These are phyloP conservation scores for Penicillium flavigenum DNA, from an alignment of 495 filamentous ascomycete genomes.

Conservation along the genomic window DNA sequence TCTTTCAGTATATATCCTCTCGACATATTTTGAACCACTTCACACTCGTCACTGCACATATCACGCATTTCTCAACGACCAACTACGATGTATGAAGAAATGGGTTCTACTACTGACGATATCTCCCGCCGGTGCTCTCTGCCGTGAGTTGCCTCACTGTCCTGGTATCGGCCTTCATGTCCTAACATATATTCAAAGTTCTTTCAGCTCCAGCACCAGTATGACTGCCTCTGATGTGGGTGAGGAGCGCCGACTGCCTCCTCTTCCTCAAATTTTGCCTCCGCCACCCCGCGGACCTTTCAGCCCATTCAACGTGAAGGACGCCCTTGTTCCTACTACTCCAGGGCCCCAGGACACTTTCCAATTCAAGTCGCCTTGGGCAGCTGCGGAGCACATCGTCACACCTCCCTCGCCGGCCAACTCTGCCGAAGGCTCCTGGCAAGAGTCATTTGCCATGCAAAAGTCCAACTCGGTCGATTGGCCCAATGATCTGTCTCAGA, in stretches of 20 bases:
- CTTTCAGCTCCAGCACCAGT: slow-evolving; percentile 22
- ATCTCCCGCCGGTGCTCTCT: slow-evolving; percentile 39
- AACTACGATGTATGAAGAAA: slow-evolving; percentile 38
- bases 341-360: slow-evolving; percentile 40
- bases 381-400: slow-evolving; percentile 33
- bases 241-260: slow-evolving; percentile 44
- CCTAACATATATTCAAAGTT: slow-evolving; percentile 12
- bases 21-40: slow-evolving; percentile 8
- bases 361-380: slow-evolving; percentile 41
- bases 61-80: slow-evolving; percentile 17
- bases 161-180: neutral
- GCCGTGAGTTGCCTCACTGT: slow-evolving; percentile 37
- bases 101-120: slow-evolving; percentile 34
- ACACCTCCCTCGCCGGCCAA: slow-evolving; percentile 46
- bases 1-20: slow-evolving; percentile 23
- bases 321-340: slow-evolving; percentile 36
- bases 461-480: slow-evolving; percentile 34
- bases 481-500: slow-evolving; percentile 36
- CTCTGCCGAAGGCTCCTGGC: slow-evolving; percentile 46
- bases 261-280: slow-evolving; percentile 44
- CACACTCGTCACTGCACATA: slow-evolving; percentile 22
- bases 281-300: slow-evolving; percentile 43
- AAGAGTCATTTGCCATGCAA: slow-evolving; percentile 38
- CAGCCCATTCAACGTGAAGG: slow-evolving; percentile 38
- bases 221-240: slow-evolving; percentile 27